Conservation (phyloP, 2,329 filamentous ascomycete genomes). For the Phialemonium atrogriseum region DNA sequence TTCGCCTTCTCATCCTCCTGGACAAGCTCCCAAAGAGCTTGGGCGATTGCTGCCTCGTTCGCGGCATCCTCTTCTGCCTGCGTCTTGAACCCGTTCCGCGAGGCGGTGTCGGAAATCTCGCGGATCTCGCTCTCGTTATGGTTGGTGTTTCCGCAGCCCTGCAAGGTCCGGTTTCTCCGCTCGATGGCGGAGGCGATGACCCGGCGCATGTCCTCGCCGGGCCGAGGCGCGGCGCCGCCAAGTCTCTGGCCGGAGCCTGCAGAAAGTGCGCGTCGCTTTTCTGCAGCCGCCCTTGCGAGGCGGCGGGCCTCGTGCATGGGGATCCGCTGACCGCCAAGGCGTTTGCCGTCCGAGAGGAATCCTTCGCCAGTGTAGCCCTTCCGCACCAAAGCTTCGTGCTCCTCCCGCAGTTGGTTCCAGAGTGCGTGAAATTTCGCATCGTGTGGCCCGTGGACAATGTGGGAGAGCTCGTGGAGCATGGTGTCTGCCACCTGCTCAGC, state of each 20-base stretch:
- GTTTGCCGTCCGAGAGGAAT: conserved; percentile 68
- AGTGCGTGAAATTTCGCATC: conserved; percentile 74
- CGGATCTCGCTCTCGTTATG: conserved; percentile 58
- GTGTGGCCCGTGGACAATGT: conserved; percentile 79
- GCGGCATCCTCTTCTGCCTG: conserved; percentile 82
- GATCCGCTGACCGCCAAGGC: conserved; percentile 60
- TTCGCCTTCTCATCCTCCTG: conserved; percentile 62
- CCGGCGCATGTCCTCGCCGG: conserved; percentile 60
- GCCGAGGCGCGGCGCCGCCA: conserved; percentile 48
- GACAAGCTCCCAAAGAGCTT: conserved; percentile 78
- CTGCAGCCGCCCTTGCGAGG: conserved; percentile 64
- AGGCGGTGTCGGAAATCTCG: conserved; percentile 54
- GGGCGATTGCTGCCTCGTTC: conserved; percentile 78
- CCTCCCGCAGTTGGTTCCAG: conserved; percentile 84
- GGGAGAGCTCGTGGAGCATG: conserved; percentile 89
- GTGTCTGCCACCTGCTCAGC: conserved; percentile 79
- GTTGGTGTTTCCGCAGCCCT: conserved; percentile 68
- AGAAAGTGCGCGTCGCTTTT: conserved; percentile 53
- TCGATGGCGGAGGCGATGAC: conserved; percentile 66
- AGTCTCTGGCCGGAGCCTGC: conserved; percentile 63
- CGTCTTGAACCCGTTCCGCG: conserved; percentile 68
- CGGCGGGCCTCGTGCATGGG: conserved; percentile 66
- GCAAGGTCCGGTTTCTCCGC: conserved; percentile 55
- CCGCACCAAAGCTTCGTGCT: conserved; percentile 64
- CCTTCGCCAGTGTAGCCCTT: conserved; percentile 90